A percentile compares a stretch with the other conserved stretches of the same genome.
Evolutionary conservation across 2,329 filamentous ascomycete genomes (phyloP).

Genomic region (Colletotrichum cordylinicola): DNA sequence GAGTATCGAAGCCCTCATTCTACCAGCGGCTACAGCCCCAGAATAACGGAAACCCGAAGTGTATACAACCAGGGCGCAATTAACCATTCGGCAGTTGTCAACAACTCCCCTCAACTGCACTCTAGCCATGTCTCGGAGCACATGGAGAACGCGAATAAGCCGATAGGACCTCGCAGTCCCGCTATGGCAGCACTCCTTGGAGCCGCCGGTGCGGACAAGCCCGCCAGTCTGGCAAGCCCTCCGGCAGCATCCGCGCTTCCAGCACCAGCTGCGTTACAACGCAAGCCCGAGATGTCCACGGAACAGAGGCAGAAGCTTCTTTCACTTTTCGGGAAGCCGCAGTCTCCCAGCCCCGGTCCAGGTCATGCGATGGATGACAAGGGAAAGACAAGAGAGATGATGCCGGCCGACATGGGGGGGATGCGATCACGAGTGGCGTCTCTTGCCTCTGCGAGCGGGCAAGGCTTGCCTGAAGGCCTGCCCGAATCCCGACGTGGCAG

Average conservation of each 20-base stretch:
- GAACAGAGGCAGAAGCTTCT: slow-evolving; percentile 56
- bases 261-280: slow-evolving; percentile 31
- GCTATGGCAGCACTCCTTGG: neutral
- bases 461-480: slow-evolving; percentile 27
- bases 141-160: neutral
- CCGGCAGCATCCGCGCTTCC: slow-evolving; percentile 32
- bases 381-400: slow-evolving; percentile 35
- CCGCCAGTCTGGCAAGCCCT: slow-evolving; percentile 28
- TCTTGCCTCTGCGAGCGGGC: slow-evolving; percentile 46
- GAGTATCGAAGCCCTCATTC: neutral
- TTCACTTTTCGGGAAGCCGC: slow-evolving; percentile 66
- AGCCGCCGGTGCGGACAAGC: slow-evolving; percentile 11
- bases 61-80: neutral
- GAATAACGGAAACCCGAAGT: neutral
- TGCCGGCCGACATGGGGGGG: slow-evolving; percentile 24
- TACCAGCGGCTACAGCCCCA: neutral
- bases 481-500: slow-evolving; percentile 49
- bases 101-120: neutral
- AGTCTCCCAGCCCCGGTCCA: slow-evolving; percentile 23
- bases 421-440: slow-evolving; percentile 47
- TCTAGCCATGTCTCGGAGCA: neutral
- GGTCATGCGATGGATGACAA: slow-evolving; percentile 23
- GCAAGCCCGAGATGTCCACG: slow-evolving; percentile 38
- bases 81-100: neutral
- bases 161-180: neutral